Evolutionary conservation across 495 filamentous ascomycete species (phyloP).

Genomic region (Neurospora sp.): DNA sequence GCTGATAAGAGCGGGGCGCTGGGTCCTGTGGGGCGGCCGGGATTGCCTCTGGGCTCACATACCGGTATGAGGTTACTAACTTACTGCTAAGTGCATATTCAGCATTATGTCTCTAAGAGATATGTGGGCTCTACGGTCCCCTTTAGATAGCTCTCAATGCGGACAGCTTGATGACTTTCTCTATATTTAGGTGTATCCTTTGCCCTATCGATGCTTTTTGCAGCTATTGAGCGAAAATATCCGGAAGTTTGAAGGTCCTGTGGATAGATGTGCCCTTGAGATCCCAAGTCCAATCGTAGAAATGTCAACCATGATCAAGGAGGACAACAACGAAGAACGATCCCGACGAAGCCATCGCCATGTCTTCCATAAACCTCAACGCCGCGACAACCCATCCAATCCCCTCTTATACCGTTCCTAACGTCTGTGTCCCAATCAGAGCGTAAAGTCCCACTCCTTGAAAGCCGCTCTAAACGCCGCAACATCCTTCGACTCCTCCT

Average conservation of each 20-base stretch:
- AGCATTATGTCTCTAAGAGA: background rate
- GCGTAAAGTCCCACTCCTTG: slow-evolving; percentile 71
- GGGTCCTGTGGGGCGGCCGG: background rate
- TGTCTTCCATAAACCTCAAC: background rate
- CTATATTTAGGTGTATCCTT: background rate
- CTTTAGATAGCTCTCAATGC: background rate
- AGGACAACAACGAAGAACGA: background rate
- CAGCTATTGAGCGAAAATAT: background rate
- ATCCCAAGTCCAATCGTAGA: background rate
- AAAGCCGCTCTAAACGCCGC: slow-evolving; percentile 76
- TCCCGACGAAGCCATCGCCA: background rate
- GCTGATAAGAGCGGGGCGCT: slow-evolving; percentile 19
- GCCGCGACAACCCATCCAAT: background rate
- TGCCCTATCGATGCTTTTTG: background rate
- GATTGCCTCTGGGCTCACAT: background rate
- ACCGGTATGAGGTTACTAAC: background rate
- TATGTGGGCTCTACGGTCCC: background rate
- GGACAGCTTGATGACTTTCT: background rate
- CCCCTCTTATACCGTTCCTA: background rate
- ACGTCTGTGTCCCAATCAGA: background rate
- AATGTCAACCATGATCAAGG: background rate
- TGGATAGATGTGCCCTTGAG: background rate
- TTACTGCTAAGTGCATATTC: background rate
- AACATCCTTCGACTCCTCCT: slow-evolving; percentile 73
- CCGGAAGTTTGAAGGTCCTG: background rate